Evolutionary conservation across 1,284 basidiomycete genomes (phyloP).

Genomic region (Apiotrichum veenhuisii): DNA sequence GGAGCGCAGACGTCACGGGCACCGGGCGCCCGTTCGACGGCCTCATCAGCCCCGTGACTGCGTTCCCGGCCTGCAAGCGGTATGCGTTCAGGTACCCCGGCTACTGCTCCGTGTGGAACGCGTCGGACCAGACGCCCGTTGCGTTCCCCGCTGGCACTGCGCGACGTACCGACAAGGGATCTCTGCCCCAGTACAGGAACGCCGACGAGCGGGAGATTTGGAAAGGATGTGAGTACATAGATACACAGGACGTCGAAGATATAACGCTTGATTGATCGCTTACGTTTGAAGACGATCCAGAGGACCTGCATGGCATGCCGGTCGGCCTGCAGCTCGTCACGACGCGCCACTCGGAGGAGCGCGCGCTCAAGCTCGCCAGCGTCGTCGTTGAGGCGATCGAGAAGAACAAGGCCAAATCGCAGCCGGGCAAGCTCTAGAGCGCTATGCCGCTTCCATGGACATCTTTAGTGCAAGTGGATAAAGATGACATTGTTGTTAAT

Average conservation of each 20-base stretch:
- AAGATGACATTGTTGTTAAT: too few relatives aligned
- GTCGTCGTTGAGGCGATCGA: constrained; percentile 3
- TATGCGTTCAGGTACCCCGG: not conserved
- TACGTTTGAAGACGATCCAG: constrained; percentile 63
- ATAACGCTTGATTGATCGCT: too few relatives aligned
- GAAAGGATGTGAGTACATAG: constrained; percentile 55
- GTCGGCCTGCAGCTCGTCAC: constrained; percentile 63
- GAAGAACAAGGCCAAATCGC: not conserved
- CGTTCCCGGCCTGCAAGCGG: not conserved
- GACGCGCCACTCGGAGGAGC: constrained; percentile 50
- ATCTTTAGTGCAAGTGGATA: too few relatives aligned
- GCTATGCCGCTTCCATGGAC: too few relatives aligned
- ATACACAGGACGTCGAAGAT: constrained; percentile 34
- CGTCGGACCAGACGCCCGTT: constrained; percentile 59
- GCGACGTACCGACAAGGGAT: constrained; percentile 52
- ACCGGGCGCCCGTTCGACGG: constrained; percentile 9
- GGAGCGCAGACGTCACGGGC: not conserved
- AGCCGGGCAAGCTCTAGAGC: not conserved
- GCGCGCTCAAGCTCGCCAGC: constrained; percentile 6
- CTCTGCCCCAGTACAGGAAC: constrained; percentile 49
- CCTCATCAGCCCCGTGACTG: constrained; percentile 1
- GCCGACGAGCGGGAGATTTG: constrained; percentile 53
- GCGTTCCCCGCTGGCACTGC: constrained; percentile 62
- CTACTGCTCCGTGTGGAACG: constrained; percentile 17
- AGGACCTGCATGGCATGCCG: constrained; percentile 58